Conservation (phyloP, 768 basidiomycete species). For the Mycena venus region DNA sequence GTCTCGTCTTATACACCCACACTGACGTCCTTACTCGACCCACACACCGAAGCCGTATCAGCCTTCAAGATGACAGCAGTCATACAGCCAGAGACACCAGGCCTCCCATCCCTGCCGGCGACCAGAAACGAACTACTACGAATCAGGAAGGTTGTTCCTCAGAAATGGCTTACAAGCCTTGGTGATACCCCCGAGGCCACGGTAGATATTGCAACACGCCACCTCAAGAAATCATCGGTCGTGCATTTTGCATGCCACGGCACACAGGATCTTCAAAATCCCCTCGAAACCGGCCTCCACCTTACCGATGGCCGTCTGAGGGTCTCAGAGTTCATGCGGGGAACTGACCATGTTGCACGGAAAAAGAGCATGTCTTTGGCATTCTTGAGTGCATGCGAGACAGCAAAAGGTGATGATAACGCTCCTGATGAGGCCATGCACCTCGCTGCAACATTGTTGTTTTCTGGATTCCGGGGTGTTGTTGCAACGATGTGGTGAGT, state of each 20-base stretch:
- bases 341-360: neutral
- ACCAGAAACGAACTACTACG: neutral
- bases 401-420: constrained; percentile 40
- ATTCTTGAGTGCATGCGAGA: constrained; percentile 48
- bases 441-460: constrained; percentile 40
- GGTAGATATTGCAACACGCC: neutral
- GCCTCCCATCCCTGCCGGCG: neutral
- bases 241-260: constrained; percentile 52
- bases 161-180: neutral
- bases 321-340: constrained; percentile 40
- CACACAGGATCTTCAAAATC: constrained; percentile 37
- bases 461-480: constrained; percentile 1
- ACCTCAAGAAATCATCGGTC: constrained; percentile 23
- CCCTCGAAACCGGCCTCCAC: constrained; percentile 13
- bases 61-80: constrained; percentile 2
- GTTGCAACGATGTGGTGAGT: constrained; percentile 37
- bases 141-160: constrained; percentile 1
- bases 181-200: neutral
- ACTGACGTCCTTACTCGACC: constrained; percentile 15
- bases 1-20: constrained; percentile 36
- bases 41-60: neutral
- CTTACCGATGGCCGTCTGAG: constrained; percentile 30
- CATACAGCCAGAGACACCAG: neutral
- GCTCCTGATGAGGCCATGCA: constrained; percentile 42
- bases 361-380: constrained; percentile 33